Evolutionary conservation across 768 basidiomycete genomes (phyloP).

Genomic region (Pholiota molesta): DNA sequence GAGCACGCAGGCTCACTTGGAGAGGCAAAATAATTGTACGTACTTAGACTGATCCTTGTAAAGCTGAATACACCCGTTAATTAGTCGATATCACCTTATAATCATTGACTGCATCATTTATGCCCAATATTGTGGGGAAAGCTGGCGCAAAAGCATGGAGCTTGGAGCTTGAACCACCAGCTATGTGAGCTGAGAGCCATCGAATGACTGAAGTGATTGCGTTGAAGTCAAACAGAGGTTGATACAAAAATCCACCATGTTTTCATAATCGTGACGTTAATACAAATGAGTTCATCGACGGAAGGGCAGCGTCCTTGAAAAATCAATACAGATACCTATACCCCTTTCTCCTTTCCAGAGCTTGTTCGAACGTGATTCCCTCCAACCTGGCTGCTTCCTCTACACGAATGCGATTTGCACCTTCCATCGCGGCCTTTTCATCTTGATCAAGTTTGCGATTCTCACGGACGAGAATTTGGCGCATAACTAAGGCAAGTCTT

Average conservation of each 20-base stretch:
- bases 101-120: not conserved
- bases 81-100: not conserved
- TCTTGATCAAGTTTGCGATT: conserved; percentile 55
- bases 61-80: not conserved
- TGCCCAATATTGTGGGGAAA: too few relatives aligned
- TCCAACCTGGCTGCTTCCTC: conserved; percentile 62
- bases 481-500: conserved; percentile 33
- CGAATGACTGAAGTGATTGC: too few relatives aligned
- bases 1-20: not conserved
- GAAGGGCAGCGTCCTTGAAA: not conserved
- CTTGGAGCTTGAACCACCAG: too few relatives aligned
- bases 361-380: conserved; percentile 62
- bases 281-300: not conserved
- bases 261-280: not conserved
- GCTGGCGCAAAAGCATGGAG: too few relatives aligned
- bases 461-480: conserved; percentile 50
- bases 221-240: too few relatives aligned
- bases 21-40: not conserved
- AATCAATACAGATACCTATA: conserved; percentile 59
- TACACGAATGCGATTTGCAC: conserved; percentile 50
- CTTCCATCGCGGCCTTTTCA: conserved; percentile 46
- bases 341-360: conserved; percentile 55
- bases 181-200: too few relatives aligned
- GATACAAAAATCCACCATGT: too few relatives aligned
- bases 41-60: not conserved